Percentiles rank a stretch among this genome's conserved stretches.
These are phyloP conservation scores for Stachybotrys elegans DNA, from an alignment of 2,329 filamentous ascomycete species.

Conservation along the genomic window DNA sequence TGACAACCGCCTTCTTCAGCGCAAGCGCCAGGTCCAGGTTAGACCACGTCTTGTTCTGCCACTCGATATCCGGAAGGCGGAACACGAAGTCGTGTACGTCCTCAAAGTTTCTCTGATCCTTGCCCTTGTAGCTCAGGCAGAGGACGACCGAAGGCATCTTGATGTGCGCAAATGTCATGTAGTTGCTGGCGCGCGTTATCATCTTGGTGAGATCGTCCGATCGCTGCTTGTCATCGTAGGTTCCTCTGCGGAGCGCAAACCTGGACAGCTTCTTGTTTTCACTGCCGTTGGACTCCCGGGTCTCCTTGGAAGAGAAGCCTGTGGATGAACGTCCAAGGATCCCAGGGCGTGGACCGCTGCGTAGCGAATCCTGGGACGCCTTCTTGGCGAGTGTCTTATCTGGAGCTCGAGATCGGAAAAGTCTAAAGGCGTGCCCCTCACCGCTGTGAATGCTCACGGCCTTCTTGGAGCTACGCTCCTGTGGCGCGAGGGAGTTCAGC, in stretches of 20 bases:
- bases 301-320: constrained; percentile 35
- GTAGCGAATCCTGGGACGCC: constrained; percentile 52
- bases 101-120: constrained; percentile 89
- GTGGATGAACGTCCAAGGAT: constrained; percentile 41
- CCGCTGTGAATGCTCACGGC: constrained; percentile 43
- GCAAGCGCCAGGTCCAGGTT: constrained; percentile 91
- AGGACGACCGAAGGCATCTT: constrained; percentile 93
- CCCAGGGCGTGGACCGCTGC: constrained; percentile 35
- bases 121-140: constrained; percentile 94
- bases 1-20: constrained; percentile 90
- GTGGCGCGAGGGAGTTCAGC: constrained; percentile 51
- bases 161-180: constrained; percentile 95
- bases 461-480: constrained; percentile 36
- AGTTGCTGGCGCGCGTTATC: constrained; percentile 91
- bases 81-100: constrained; percentile 98
- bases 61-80: constrained; percentile 88
- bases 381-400: constrained; percentile 45
- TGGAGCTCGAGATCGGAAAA: constrained; percentile 41
- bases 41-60: constrained; percentile 98
- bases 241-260: constrained; percentile 49
- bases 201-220: constrained; percentile 94
- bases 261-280: constrained; percentile 45
- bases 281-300: constrained; percentile 27
- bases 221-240: constrained; percentile 53
- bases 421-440: constrained; percentile 45